Base-by-base conservation (phyloP, 2,329 filamentous ascomycete species). In the Arthrobotrys iridis region DNA sequence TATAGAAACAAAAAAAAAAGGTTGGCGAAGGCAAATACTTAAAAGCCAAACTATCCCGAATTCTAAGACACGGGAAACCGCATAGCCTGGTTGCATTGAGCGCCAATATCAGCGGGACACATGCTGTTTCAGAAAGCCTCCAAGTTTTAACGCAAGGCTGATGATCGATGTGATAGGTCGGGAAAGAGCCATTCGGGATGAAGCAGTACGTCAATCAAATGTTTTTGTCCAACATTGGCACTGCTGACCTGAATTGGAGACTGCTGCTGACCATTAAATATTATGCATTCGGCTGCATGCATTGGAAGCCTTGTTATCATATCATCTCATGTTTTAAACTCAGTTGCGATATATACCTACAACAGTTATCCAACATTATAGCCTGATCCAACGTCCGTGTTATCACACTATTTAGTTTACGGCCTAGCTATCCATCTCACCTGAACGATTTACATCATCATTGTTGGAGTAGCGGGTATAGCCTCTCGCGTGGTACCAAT, bases 41-140 rank as follows among this genome's bases (percentile, higher is more conserved):
- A n/a, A n/a, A n/a, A n/a, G 37, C 24, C 28, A 26, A 26, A 26
- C 22, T 45, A 33, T 7, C 8, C 18, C 40, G 50, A 58, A 58
- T 48, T 67, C 41, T 67, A 50, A 67, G 63, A 67, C 63, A 67
- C 50, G 63, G 63, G 7, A 67, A 58, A 41, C 50, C 50, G 35
- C 43, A 66, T 41, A 28, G 55, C 43, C 15, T 30, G 24, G 30
- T 64, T 64, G 45, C 59, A 64, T 64, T 37, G 40, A 13, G 6
- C 15, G 18, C 35, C 35, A 40, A n/a, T 52, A 28, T 52, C 46
- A 52, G n/a, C 46, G 28, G 46, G 24, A 28, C 18, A 50, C 37
- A 43, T 22, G 20, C 2, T 30, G 57, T 62, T 43, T 62, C 57
- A 62, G 35, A 43, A 60, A 26, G 35, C 13, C 13, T 22, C n/a